Evolutionary conservation across 345 rosid genomes (phyloP).

Genomic region (Carallia pectinifolia): DNA sequence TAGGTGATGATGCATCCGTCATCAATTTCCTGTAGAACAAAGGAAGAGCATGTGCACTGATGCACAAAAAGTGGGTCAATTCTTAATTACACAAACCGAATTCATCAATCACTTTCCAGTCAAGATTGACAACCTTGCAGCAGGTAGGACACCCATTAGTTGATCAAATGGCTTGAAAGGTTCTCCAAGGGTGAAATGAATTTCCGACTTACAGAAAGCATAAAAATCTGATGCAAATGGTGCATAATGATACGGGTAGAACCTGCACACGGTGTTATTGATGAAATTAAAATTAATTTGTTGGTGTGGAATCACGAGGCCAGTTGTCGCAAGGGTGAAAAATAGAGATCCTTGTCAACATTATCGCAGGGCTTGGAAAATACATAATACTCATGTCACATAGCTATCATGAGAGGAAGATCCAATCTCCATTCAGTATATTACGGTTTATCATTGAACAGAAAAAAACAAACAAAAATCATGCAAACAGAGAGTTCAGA

Average conservation of each 20-base stretch:
- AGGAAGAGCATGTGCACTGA: conserved; percentile 39
- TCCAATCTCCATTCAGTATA: no score
- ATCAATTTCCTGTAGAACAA: conserved; percentile 27
- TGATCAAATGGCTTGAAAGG: conserved; percentile 41
- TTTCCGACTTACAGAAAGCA: conserved; percentile 18
- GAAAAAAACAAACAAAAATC: no score
- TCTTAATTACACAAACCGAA: background rate
- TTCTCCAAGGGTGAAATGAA: conserved; percentile 26
- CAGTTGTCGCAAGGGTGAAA: no score
- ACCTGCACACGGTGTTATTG: conserved; percentile 22
- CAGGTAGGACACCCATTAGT: conserved; percentile 33
- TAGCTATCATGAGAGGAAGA: no score
- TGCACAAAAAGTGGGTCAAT: background rate
- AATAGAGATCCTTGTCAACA: no score
- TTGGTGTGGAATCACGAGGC: no score
- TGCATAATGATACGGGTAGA: conserved; percentile 41
- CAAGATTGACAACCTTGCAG: conserved; percentile 26
- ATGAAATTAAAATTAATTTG: background rate
- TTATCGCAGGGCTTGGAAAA: no score
- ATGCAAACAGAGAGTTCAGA: no score
- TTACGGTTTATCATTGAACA: no score
- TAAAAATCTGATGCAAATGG: conserved; percentile 40
- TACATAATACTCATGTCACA: no score
- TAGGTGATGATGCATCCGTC: conserved; percentile 29
- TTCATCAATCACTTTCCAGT: background rate